Base-by-base conservation (phyloP, 768 basidiomycete species). In the Strobilomyces confusus region DNA sequence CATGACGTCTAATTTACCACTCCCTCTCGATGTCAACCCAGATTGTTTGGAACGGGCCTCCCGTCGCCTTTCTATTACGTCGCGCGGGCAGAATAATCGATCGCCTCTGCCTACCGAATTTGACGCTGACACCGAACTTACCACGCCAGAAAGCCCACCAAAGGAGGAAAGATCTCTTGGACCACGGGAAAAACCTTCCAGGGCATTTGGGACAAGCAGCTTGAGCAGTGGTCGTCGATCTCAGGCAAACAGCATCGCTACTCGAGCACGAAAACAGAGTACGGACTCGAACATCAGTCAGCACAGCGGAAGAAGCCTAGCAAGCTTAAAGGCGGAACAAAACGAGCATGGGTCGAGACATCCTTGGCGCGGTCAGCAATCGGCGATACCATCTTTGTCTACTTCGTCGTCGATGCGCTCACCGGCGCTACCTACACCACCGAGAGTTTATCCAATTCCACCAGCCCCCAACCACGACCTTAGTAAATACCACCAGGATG, bases 361-460 rank as follows among this genome's bases (percentile, higher is more conserved):
- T 15, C 34, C 15, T 36, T 15, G 13, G 15, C 6, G 15, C 15
- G 69, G 69, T 11, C 80, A 83, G 75, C 82, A 82, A 58, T 75
- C 72, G 19, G 65, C 77, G 12, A 72, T 75, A 61, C 81, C 84
- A 41, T 82, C 88, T 4, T 81, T 84, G 11, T 87, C 87, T 11
- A 81, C 86, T 5, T 89, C 89, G 15, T 64, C 71, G 11, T 80
- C 77, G 4, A 82, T 83, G 48, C 71, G 84, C 50, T 87, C 86
- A 5, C 67, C 88, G 42, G 69, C 79, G 15, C 78, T 83, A 17
- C 79, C 76, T 62, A 74, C 76, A 6, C 75, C 78, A 50, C 72
- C 77, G 45, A 79, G 82, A 53, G 78, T 80, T 11, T 92, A 89
- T 9, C 87, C 89, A 15, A 81, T 93, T 34, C 92, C 91, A 36